Percentiles rank a stretch among this genome's conserved stretches.
phyloP scores from a whole-genome alignment of 768 basidiomycete genomes.

The Amyloporia xantha region DNA sequence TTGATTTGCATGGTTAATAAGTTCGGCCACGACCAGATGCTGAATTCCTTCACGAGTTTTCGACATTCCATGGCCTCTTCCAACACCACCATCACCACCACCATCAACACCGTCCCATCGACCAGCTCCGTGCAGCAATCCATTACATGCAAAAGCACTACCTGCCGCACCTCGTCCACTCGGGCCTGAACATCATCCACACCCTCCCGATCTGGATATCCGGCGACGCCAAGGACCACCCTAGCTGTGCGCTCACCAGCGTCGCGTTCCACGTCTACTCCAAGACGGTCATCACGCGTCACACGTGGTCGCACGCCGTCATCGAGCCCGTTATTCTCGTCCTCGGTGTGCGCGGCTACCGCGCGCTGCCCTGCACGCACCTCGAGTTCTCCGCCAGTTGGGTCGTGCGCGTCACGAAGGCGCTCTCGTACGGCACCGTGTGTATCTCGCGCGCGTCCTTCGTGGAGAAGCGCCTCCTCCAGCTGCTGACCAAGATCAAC shows the following conservation, averaged over 20 bases:
- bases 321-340: conserved; percentile 20
- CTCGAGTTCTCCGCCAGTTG: conserved; percentile 19
- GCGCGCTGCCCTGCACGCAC: conserved; percentile 10
- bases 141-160: conserved; percentile 22
- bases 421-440: conserved; percentile 22
- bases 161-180: conserved; percentile 15
- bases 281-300: conserved; percentile 13
- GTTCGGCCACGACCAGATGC: conserved; percentile 14
- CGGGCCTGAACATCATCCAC: conserved; percentile 21
- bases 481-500: conserved; percentile 22
- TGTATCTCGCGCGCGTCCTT: conserved; percentile 20
- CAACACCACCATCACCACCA: conserved; percentile 7
- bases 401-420: conserved; percentile 14
- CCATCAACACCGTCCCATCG: conserved; percentile 15
- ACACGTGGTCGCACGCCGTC: conserved; percentile 13
- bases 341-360: conserved; percentile 19
- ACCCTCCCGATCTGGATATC: conserved; percentile 18
- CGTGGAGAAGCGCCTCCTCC: conserved; percentile 22
- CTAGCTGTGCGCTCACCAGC: conserved; percentile 17
- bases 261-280: conserved; percentile 20
- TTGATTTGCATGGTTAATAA: not conserved
- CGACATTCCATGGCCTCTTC: conserved; percentile 17
- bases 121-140: conserved; percentile 18
- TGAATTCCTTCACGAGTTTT: conserved; percentile 21
- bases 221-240: not conserved